phyloP scores from a whole-genome alignment of 1,284 basidiomycete species.

The Psilocybe mexicana region DNA sequence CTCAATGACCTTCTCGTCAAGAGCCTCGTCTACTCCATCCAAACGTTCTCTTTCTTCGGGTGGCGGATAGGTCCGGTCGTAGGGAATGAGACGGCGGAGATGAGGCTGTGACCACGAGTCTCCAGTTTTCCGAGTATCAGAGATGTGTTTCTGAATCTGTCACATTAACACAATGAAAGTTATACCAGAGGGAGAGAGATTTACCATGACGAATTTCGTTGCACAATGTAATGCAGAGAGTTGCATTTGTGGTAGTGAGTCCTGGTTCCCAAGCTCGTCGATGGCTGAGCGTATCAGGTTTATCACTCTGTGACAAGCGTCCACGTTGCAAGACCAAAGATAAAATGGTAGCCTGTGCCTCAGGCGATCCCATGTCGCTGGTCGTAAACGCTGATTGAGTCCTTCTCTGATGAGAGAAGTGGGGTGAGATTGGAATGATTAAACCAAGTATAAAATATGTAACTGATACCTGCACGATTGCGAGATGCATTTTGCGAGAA shows the following conservation, averaged over 20 bases:
- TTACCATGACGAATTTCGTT: neutral
- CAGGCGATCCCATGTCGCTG: neutral
- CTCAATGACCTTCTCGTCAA: neutral
- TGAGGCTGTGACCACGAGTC: no score
- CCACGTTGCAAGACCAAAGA: neutral
- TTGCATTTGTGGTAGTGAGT: neutral
- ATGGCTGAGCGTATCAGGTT: neutral
- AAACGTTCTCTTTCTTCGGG: no score
- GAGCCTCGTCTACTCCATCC: neutral
- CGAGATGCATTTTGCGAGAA: conserved; percentile 1
- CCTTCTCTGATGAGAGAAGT: no score
- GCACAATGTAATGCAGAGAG: neutral
- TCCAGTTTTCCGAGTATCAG: neutral
- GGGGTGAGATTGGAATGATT: no score
- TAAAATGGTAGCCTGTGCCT: neutral
- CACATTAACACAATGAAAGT: no score
- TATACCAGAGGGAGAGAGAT: neutral
- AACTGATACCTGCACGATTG: neutral
- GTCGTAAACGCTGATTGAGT: neutral
- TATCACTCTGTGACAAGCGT: neutral
- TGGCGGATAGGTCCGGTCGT: no score
- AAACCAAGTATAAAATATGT: neutral
- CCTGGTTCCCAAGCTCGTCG: neutral
- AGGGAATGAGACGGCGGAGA: no score
- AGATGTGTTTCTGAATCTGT: no score